Base-by-base conservation (phyloP, 139 green algal species). In the Coelastrella sp. region DNA sequence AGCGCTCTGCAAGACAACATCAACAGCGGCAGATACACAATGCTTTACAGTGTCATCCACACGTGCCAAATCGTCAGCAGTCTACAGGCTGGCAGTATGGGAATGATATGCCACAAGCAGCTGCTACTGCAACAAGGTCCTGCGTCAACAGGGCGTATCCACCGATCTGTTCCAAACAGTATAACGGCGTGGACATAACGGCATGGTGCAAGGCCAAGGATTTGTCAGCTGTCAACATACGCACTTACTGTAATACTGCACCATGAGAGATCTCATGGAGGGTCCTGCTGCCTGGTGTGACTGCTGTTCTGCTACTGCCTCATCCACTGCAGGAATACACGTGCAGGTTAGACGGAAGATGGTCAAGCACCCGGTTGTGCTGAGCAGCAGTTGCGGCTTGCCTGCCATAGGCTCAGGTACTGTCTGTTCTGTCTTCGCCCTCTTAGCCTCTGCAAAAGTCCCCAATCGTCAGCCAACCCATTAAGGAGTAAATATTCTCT, bases 201-300 rank as follows among this genome's bases (percentile, higher is more conserved):
- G 32, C 32, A 47, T 47, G 32, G 32, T 47, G 32, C 32, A 47
- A 47, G 32, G 32, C 32, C 32, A 47, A 47, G 32, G n/a, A n/a
- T n/a, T n/a, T n/a, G n/a, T n/a, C n/a, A n/a, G n/a, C n/a, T n/a
- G 32, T 47, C 32, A 47, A 47, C 32, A 47, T 47, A 47, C 32
- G 32, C 68, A 80, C 92, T 87, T 73, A 95, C 93, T 90, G 89
- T 95, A 95, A 79, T 95, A 95, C 6, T 59, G 59, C 11, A 61
- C 83, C 93, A 95, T 95, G 20, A 92, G 79, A 13, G 88, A 83
- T 6, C 88, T 73, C 68, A 87, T 84, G 68, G 78, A 88, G 10
- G 56, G 87, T 7, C 73, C 85, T 16, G 77, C 16, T 56, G 22
- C 60, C 47, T 59, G 20, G 5, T 17, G 3, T 47, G 14, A 14